phyloP scores from a whole-genome alignment of 495 filamentous ascomycete genomes.

The Collariella sp. region DNA sequence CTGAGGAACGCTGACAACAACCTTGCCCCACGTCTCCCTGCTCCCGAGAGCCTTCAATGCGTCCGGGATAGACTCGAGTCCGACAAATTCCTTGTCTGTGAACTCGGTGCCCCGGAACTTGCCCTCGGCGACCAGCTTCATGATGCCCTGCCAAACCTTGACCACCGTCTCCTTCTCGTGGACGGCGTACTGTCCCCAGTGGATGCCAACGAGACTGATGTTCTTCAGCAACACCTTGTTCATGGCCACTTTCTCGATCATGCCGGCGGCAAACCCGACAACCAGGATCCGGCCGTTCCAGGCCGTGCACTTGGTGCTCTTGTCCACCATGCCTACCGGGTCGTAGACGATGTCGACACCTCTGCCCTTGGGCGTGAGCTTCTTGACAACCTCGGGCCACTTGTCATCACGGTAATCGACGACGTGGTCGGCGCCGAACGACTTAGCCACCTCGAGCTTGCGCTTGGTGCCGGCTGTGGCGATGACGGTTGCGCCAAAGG shows the following conservation, averaged over 20 bases:
- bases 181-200: constrained; percentile 79
- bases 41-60: constrained; percentile 70
- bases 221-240: constrained; percentile 94
- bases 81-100: constrained; percentile 70
- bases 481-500: constrained; percentile 78
- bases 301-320: constrained; percentile 74
- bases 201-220: constrained; percentile 78
- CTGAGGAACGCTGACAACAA: constrained; percentile 81
- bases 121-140: constrained; percentile 62
- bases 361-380: constrained; percentile 57
- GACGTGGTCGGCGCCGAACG: constrained; percentile 77
- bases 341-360: constrained; percentile 90
- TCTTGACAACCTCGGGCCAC: constrained; percentile 75
- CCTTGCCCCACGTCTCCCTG: constrained; percentile 91
- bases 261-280: constrained; percentile 82
- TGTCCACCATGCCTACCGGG: constrained; percentile 78
- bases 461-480: constrained; percentile 72
- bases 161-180: constrained; percentile 63
- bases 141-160: constrained; percentile 73
- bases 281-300: constrained; percentile 87
- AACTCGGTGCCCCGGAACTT: constrained; percentile 79
- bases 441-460: constrained; percentile 68
- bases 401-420: constrained; percentile 61
- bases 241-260: constrained; percentile 83
- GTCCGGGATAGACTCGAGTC: constrained; percentile 67